Evolutionary conservation across 768 basidiomycete species (phyloP), one percentile per base, ranked within the genome.

Genomic region (Naganishia vaughanmartiniae): DNA sequence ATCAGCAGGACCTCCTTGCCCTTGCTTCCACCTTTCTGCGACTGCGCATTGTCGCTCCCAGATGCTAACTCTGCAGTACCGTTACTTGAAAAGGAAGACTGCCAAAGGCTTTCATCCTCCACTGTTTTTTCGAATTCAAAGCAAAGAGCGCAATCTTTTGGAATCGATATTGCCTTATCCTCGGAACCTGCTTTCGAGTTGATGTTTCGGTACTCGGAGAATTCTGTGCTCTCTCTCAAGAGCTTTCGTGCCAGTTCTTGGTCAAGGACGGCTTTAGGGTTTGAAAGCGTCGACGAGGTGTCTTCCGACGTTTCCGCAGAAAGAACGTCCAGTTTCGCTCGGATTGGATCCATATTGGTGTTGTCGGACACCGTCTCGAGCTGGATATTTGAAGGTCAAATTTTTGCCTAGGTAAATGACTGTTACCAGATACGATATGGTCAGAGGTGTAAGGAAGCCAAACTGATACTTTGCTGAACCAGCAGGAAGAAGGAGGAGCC

Each of bases 111-210:
- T 6, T 42, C 24, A 42, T 63, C 60, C 60, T 63, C 60, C n/a
- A 45, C 60, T 26, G 60, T 63, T 30, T 30, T n/a, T 45, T 63
- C 39, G 17, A 63, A 63, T 15, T 63, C 60, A n/a, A 63, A 26
- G 60, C 60, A 63, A 26, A 63, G n/a, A 11, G 60, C 60, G 31
- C 3, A 51, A 14, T 51, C 48, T n/a, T 51, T 51, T 7, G 48
- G n/a, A n/a, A 58, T 34, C 31, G 31, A n/a, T 39, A 34, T 10
- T 0, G 21, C 4, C 0, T 9, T 36, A 34, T 58, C 57, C 21
- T 30, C 6, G 54, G 17, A 3, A 19, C 34, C 21, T 12, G 57
- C n/a, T 21, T 1, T 7, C 6, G 19, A 2, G 3, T 24, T 24
- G 57, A 24, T 34, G 12, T 15, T 1, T 5, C 57, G 31, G 34